A percentile compares a stretch with the other conserved stretches of the same genome.
Evolutionary conservation across 176 grass and related monocot genomes (phyloP).

Genomic region (Carex kokanica): DNA sequence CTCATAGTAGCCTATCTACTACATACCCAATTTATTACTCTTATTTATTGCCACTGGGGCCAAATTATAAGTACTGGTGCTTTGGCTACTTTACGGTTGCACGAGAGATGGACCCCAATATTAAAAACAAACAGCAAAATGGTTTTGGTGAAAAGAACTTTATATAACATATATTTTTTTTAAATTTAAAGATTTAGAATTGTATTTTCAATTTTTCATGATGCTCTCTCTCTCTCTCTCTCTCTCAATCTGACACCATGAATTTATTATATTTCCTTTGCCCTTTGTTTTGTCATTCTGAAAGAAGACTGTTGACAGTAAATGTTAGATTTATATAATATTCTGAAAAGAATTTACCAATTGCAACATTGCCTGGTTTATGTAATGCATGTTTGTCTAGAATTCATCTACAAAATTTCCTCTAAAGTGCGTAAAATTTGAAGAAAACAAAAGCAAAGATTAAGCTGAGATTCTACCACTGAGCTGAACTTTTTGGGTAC

Average conservation of each 20-base stretch:
- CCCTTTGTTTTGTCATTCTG: too few relatives aligned
- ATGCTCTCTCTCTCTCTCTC: too few relatives aligned
- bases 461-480: too few relatives aligned
- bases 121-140: background rate
- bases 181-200: too few relatives aligned
- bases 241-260: too few relatives aligned
- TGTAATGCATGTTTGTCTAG: too few relatives aligned
- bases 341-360: too few relatives aligned
- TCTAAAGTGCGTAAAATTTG: background rate
- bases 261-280: too few relatives aligned
- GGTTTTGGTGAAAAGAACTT: background rate
- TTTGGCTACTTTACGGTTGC: background rate
- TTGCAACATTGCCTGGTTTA: too few relatives aligned
- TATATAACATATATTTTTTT: background rate
- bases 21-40: constrained; percentile 6
- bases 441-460: background rate
- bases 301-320: too few relatives aligned
- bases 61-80: background rate
- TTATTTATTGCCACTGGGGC: constrained; percentile 17
- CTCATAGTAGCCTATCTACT: background rate
- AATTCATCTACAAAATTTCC: background rate
- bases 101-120: background rate
- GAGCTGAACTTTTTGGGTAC: background rate
- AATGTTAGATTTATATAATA: too few relatives aligned
- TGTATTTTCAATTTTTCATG: too few relatives aligned